Evolutionary conservation across 768 basidiomycete genomes (phyloP).

Genomic region (Termitomyces sp.): DNA sequence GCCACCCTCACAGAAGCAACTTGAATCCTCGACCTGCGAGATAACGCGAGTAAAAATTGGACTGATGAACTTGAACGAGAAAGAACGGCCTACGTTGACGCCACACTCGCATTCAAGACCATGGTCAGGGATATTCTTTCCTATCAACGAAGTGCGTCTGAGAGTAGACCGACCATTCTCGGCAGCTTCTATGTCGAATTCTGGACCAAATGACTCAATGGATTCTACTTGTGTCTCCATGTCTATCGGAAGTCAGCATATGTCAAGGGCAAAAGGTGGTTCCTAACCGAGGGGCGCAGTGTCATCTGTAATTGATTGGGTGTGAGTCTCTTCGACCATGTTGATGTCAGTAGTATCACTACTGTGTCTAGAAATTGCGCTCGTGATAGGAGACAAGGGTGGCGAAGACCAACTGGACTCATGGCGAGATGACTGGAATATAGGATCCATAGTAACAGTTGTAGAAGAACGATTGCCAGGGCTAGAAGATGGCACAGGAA

Average conservation of each 20-base stretch:
- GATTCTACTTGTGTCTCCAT: slow-evolving; percentile 39
- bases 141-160: slow-evolving; percentile 5
- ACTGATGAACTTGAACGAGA: neutral
- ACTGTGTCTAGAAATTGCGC: slow-evolving; percentile 10
- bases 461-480: slow-evolving; percentile 4
- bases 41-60: neutral
- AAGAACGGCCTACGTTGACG: slow-evolving; percentile 44
- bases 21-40: slow-evolving; percentile 50
- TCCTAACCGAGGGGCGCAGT: slow-evolving; percentile 44
- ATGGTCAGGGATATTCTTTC: slow-evolving; percentile 24
- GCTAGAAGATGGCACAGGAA: slow-evolving; percentile 4
- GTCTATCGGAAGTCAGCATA: slow-evolving; percentile 20
- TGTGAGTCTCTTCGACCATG: slow-evolving; percentile 25
- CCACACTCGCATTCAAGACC: slow-evolving; percentile 69
- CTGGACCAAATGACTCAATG: slow-evolving; percentile 33
- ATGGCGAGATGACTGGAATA: slow-evolving; percentile 4
- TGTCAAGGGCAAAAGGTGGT: neutral
- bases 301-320: slow-evolving; percentile 25
- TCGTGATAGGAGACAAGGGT: slow-evolving; percentile 12
- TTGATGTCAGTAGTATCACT: slow-evolving; percentile 35
- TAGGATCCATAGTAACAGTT: slow-evolving; percentile 1
- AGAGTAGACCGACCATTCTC: slow-evolving; percentile 12
- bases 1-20: slow-evolving; percentile 64
- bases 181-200: slow-evolving; percentile 5
- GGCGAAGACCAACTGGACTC: slow-evolving; percentile 5